phyloP scores from a whole-genome alignment of 2,329 filamentous ascomycete species.

The Hymenoscyphus occultus region DNA sequence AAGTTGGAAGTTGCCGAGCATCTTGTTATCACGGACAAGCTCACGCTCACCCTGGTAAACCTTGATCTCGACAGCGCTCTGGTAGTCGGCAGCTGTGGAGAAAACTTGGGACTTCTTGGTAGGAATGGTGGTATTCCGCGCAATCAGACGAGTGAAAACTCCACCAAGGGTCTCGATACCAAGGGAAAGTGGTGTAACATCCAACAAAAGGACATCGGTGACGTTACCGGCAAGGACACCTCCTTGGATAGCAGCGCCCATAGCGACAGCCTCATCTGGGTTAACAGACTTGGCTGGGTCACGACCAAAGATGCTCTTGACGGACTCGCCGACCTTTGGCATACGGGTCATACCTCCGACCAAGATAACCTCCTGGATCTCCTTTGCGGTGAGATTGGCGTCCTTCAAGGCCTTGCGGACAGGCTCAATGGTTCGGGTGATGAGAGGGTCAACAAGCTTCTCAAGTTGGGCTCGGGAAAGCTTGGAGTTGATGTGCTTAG shows the following conservation, averaged over 20 bases:
- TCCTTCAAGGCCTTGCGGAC: constrained; percentile 98
- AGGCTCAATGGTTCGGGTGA: constrained; percentile 81
- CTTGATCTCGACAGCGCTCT: constrained; percentile 99
- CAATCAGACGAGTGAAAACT: constrained; percentile 97
- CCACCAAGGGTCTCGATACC: constrained; percentile 98
- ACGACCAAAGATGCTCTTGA: constrained; percentile 95
- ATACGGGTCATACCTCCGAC: constrained; percentile 99
- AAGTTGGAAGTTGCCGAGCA: constrained; percentile 98
- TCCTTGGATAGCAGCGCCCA: constrained; percentile 96
- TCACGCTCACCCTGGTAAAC: constrained; percentile 99
- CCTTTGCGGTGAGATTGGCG: constrained; percentile 83
- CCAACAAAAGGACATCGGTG: constrained; percentile 90
- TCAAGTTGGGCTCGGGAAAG: constrained; percentile 90
- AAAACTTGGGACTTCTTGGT: constrained; percentile 99
- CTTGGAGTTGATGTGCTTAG: constrained; percentile 98
- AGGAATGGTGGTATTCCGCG: constrained; percentile 98
- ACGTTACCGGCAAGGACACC: constrained; percentile 95
- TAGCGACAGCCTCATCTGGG: constrained; percentile 96
- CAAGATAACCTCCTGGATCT: constrained; percentile 96
- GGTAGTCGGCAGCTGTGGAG: constrained; percentile 96
- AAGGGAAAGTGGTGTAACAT: constrained; percentile 92
- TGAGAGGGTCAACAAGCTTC: constrained; percentile 85
- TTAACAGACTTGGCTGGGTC: constrained; percentile 98
- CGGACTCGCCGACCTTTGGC: constrained; percentile 95
- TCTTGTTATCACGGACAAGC: constrained; percentile 97